Percentiles rank a stretch among this genome's conserved stretches.
Conservation (phyloP, 1,284 basidiomycete genomes). For the Psilocybe mexicana region DNA sequence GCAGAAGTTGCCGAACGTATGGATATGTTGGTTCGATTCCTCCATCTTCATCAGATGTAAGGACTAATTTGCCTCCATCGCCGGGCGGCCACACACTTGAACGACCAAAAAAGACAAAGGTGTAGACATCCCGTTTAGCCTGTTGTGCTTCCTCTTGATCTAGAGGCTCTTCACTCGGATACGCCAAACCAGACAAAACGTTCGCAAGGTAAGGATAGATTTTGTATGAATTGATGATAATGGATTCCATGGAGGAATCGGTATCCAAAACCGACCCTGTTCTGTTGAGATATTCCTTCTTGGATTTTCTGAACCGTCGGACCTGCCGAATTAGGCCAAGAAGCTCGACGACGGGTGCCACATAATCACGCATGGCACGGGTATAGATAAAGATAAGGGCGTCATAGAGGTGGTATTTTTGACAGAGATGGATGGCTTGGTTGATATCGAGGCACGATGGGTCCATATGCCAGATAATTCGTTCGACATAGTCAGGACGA, state of each 20-base stretch:
- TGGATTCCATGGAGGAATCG: conserved; percentile 52
- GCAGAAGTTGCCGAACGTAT: conserved; percentile 82
- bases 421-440: conserved; percentile 87
- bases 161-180: conserved; percentile 82
- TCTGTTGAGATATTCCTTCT: conserved; percentile 32
- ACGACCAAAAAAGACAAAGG: conserved; percentile 83
- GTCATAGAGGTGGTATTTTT: conserved; percentile 84
- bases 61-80: conserved; percentile 68
- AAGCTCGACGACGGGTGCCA: conserved; percentile 87
- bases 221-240: conserved; percentile 84
- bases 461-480: conserved; percentile 95
- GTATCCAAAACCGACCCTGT: conserved; percentile 33
- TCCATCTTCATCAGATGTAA: conserved; percentile 73
- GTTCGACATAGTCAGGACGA: conserved; percentile 80
- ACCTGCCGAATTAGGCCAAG: conserved; percentile 76
- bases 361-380: conserved; percentile 84
- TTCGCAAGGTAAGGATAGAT: conserved; percentile 91
- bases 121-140: conserved; percentile 76
- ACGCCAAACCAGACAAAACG: conserved; percentile 82
- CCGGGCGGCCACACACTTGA: conserved; percentile 79
- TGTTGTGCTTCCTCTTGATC: conserved; percentile 59
- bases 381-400: conserved; percentile 95
- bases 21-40: conserved; percentile 83
- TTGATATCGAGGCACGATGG: conserved; percentile 91
- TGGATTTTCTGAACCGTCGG: conserved; percentile 47